Conservation (phyloP, 495 filamentous ascomycete species). For the Cetradonia linearis region DNA sequence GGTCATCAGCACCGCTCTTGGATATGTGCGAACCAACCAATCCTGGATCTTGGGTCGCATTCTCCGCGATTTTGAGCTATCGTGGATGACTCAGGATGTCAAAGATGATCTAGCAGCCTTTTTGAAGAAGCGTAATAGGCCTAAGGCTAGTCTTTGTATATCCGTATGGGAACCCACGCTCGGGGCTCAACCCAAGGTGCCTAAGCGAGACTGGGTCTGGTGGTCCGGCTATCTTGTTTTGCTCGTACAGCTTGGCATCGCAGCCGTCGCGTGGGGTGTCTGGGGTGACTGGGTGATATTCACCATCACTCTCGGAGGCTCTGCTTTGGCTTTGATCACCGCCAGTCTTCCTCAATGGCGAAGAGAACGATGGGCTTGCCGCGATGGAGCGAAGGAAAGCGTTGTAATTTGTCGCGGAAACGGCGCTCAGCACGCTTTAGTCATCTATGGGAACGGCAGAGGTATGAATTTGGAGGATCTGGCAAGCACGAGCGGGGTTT, state of each 20-base stretch:
- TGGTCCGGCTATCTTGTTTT: slow-evolving; percentile 30
- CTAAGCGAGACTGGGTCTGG: slow-evolving; percentile 28
- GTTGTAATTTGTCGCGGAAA: slow-evolving; percentile 37
- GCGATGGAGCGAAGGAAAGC: slow-evolving; percentile 25
- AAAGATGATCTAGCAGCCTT: too few species aligned
- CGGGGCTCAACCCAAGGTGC: slow-evolving; percentile 7
- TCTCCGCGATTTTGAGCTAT: slow-evolving; percentile 30
- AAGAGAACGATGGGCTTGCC: slow-evolving; percentile 43
- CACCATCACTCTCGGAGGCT: slow-evolving; percentile 35
- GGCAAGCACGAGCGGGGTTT: slow-evolving; percentile 11
- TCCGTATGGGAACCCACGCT: slow-evolving; percentile 19
- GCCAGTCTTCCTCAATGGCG: slow-evolving; percentile 39
- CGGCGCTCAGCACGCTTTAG: slow-evolving; percentile 36
- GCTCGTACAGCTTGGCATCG: slow-evolving; percentile 38
- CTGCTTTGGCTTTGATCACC: slow-evolving; percentile 29
- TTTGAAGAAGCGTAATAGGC: slow-evolving; percentile 32
- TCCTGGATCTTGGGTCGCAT: slow-evolving; percentile 44
- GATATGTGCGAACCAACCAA: slow-evolving; percentile 36
- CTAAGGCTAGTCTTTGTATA: slow-evolving; percentile 18
- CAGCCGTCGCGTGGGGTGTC: slow-evolving; percentile 35
- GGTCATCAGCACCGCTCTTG: slow-evolving; percentile 42
- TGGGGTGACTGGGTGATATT: slow-evolving; percentile 38
- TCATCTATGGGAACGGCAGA: slow-evolving; percentile 30
- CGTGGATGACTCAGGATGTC: not conserved
- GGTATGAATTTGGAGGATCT: slow-evolving; percentile 37